These are phyloP conservation scores for Wickerhamomyces tratensis DNA, from an alignment of 805 yeast genomes.

Conservation along the genomic window DNA sequence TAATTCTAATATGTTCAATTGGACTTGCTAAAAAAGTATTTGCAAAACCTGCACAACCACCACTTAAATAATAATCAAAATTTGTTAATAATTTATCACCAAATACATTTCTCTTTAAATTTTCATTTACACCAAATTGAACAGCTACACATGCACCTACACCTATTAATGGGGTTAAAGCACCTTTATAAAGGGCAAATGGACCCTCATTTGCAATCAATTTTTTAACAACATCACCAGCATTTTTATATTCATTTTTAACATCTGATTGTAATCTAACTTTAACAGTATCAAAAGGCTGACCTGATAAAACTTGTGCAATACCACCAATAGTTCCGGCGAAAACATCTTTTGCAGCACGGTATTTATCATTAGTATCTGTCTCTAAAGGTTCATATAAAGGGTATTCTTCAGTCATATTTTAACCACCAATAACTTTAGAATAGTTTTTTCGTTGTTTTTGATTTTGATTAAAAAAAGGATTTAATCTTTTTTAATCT, in stretches of 20 bases:
- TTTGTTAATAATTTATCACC: conserved; percentile 32
- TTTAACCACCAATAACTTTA: too few species aligned
- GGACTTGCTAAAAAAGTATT: conserved; percentile 88
- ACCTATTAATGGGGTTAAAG: conserved; percentile 86
- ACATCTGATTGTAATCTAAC: conserved; percentile 87
- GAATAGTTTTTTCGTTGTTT: too few species aligned
- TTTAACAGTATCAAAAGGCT: conserved; percentile 92
- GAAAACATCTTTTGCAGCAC: conserved; percentile 17
- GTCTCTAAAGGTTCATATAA: background rate
- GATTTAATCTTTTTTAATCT: too few species aligned
- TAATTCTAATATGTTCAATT: conserved; percentile 89
- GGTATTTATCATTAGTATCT: conserved; percentile 5
- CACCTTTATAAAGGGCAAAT: conserved; percentile 85
- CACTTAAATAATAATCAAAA: conserved; percentile 69
- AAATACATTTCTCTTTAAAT: conserved; percentile 73
- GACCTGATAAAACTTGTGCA: conserved; percentile 92
- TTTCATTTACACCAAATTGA: conserved; percentile 92
- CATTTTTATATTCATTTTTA: conserved; percentile 62
- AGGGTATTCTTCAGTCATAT: background rate
- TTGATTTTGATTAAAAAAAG: too few species aligned
- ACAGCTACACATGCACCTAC: conserved; percentile 98
- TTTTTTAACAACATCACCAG: conserved; percentile 67
- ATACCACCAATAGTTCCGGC: conserved; percentile 96
- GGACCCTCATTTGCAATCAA: conserved; percentile 76
- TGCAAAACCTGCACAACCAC: conserved; percentile 87